phyloP scores from a whole-genome alignment of 805 yeast species.

The Suhomyces tanzawaensis region DNA sequence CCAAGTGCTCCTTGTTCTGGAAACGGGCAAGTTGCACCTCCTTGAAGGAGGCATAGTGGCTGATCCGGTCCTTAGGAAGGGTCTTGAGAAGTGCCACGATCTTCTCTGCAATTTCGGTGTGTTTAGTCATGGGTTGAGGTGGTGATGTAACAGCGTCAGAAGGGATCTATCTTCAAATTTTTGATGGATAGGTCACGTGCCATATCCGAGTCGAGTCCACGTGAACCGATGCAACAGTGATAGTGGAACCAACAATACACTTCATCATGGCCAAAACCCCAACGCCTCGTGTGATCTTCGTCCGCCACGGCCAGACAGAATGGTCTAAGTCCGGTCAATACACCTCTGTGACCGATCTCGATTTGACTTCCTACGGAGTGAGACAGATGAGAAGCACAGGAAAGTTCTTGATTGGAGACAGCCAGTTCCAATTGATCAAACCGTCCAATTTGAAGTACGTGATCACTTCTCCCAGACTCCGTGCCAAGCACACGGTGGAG shows the following conservation, averaged over 20 bases:
- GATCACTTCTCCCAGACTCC: conserved; percentile 74
- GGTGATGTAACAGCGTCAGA: too few species aligned
- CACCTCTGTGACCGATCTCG: conserved; percentile 82
- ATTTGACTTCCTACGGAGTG: conserved; percentile 75
- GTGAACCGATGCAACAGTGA: too few species aligned
- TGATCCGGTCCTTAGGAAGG: conserved; percentile 67
- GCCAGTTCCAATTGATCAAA: conserved; percentile 53
- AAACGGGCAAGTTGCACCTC: conserved; percentile 53
- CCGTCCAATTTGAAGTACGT: conserved; percentile 62
- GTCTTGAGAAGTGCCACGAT: conserved; percentile 57
- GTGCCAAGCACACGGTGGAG: conserved; percentile 76
- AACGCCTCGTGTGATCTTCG: conserved; percentile 67
- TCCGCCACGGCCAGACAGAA: conserved; percentile 89
- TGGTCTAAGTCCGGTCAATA: conserved; percentile 95
- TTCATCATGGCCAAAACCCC: conserved; percentile 3
- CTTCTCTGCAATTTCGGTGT: conserved; percentile 51
- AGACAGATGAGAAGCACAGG: conserved; percentile 77
- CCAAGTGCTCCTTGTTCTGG: conserved; percentile 32
- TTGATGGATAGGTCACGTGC: too few species aligned
- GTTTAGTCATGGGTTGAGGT: conserved; percentile 13
- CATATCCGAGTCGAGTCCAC: too few species aligned
- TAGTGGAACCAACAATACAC: background rate
- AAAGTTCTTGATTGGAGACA: conserved; percentile 56
- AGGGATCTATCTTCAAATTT: too few species aligned
- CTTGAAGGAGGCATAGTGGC: conserved; percentile 69